phyloP scores from a whole-genome alignment of 176 grass and related monocot species.

The Triticum timopheevii region DNA sequence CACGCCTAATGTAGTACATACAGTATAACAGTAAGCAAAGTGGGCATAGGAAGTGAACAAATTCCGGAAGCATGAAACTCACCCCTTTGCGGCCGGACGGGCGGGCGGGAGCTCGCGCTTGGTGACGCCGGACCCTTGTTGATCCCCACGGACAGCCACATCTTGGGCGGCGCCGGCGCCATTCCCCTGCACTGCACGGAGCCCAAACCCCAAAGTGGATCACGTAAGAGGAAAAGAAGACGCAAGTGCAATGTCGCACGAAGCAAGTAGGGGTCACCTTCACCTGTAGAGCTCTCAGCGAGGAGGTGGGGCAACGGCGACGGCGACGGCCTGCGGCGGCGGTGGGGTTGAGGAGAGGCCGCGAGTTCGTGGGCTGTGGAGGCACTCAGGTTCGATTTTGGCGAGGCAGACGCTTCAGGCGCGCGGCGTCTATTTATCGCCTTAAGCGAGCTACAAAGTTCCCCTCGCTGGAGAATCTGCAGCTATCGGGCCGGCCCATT shows the following conservation, averaged over 20 bases:
- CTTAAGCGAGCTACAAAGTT: too few species aligned
- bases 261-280: not conserved
- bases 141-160: not conserved
- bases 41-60: not conserved
- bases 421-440: too few species aligned
- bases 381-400: too few species aligned
- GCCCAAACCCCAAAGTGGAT: not conserved
- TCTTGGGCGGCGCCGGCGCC: slow-evolving; percentile 3
- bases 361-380: too few species aligned
- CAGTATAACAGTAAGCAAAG: not conserved
- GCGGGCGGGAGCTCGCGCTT: not conserved
- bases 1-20: not conserved
- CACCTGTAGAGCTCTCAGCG: not conserved
- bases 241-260: not conserved
- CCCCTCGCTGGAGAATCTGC: too few species aligned
- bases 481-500: too few species aligned
- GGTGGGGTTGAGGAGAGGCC: not conserved
- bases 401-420: too few species aligned
- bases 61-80: not conserved
- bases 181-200: not conserved
- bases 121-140: slow-evolving; percentile 7
- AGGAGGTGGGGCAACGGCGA: not conserved
- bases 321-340: not conserved
- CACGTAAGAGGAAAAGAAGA: not conserved
- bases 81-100: not conserved